Base-by-base conservation (phyloP, 768 basidiomycete genomes). In the Austroboletus eburneus region DNA sequence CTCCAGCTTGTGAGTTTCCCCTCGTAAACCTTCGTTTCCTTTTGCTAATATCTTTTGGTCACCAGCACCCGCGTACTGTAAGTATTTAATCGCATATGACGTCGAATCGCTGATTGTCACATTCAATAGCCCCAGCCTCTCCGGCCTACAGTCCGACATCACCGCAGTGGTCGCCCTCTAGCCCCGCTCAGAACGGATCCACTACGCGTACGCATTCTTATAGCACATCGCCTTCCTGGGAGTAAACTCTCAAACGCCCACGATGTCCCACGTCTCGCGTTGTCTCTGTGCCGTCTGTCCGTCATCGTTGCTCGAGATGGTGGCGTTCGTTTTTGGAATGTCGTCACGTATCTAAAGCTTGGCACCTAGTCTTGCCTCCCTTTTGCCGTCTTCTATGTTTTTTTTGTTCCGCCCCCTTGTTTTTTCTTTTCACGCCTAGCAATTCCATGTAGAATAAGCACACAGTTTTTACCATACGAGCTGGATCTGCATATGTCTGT, bases 61-160 rank as follows among this genome's bases (percentile, higher is more conserved):
- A 49, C n/a, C 52, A 85, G 83, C 88, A 35, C 87, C 88, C 34
- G 78, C 85, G 42, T 90, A 89, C 68, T 90, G 85, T 87, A 61
- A 77, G 83, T 66, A 22, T 39, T 51, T 14, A 9, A 16, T 20
- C 21, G n/a, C 4, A 25, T 29, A 2, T 20, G 2, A 43, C 0
- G 25, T 38, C 40, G 46, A 10, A 45, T 17, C 17, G 34, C 50
- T 61, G 12, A 57, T 46, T 44, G 51, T 61, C 49, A 47, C 47
- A 9, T 39, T 36, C 37, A 49, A 4, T 56, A 88, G 84, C 88
- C 32, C 88, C 89, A 20, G 85, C 87, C 8, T 91, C 89, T 27
- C 89, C 89, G 24, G 86, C 85, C 16, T 91, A 91, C 66, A 89
- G 86, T 53, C 88, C 88, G 36, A 86, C 87, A 2, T 91, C 87